phyloP scores from a whole-genome alignment of 257 asterid genomes.

The Plantago ovata region DNA sequence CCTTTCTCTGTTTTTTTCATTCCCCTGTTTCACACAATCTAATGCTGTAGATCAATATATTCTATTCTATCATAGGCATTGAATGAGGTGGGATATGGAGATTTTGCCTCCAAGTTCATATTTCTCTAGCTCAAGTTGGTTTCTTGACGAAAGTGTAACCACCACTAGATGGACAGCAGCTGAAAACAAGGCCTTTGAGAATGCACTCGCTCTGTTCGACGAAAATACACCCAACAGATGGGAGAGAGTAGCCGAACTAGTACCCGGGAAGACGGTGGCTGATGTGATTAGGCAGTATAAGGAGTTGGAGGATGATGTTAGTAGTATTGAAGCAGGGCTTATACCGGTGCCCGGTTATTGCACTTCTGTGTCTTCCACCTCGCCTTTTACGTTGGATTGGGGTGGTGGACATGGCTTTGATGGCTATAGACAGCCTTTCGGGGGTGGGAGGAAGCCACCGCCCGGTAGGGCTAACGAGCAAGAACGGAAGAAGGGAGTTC shows the following conservation, averaged over 20 bases:
- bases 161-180: constrained; percentile 72
- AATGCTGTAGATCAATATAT: not conserved
- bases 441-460: constrained; percentile 41
- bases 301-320: constrained; percentile 84
- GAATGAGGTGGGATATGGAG: constrained; percentile 72
- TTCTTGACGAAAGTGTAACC: constrained; percentile 45
- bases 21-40: constrained; percentile 22
- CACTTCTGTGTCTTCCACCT: constrained; percentile 20
- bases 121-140: constrained; percentile 50
- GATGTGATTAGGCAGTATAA: constrained; percentile 82
- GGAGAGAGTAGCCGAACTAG: constrained; percentile 86
- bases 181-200: constrained; percentile 88
- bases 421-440: constrained; percentile 42
- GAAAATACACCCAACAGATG: constrained; percentile 85
- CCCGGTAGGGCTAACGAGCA: constrained; percentile 61
- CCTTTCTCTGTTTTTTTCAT: constrained; percentile 19
- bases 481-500: constrained; percentile 90
- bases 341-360: constrained; percentile 70
- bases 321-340: constrained; percentile 84
- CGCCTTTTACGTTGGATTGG: constrained; percentile 83
- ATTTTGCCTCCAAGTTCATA: constrained; percentile 64
- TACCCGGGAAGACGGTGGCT: constrained; percentile 73
- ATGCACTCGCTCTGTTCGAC: constrained; percentile 82
- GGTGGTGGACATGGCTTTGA: constrained; percentile 47
- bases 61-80: constrained; percentile 1